phyloP scores from a whole-genome alignment of 106 monocot species.

The Dioscorea alata region DNA sequence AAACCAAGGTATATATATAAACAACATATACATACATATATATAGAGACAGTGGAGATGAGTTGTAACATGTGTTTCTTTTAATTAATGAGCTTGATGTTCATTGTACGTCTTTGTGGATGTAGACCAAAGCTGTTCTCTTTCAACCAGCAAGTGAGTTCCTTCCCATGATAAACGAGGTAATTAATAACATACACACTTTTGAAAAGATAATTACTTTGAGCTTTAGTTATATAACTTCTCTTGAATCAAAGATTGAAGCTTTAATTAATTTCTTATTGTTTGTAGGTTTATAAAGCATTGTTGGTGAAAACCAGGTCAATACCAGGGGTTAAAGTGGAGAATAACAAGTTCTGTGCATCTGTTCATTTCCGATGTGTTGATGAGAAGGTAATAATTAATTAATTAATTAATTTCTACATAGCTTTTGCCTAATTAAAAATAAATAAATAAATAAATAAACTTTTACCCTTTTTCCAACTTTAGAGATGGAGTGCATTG shows the following conservation, averaged over 20 bases:
- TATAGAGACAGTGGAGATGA: too few relatives aligned
- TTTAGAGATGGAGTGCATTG: constrained; percentile 53
- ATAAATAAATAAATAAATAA: background rate
- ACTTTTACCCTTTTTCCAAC: background rate
- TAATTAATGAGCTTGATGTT: background rate
- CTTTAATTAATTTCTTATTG: background rate
- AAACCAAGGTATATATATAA: constrained; percentile 2
- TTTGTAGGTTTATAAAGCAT: constrained; percentile 38
- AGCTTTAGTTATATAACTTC: background rate
- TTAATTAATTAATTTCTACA: too few relatives aligned
- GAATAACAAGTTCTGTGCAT: constrained; percentile 80
- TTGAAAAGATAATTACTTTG: too few relatives aligned
- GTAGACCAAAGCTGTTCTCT: constrained; percentile 25
- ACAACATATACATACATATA: background rate
- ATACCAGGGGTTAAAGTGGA: constrained; percentile 55
- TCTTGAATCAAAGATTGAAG: background rate
- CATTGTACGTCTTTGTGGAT: background rate
- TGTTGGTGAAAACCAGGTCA: constrained; percentile 54
- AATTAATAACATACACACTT: too few relatives aligned
- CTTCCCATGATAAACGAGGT: constrained; percentile 41
- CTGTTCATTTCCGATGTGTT: constrained; percentile 77
- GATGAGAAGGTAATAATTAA: constrained; percentile 53
- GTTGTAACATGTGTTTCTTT: too few relatives aligned
- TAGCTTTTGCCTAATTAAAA: background rate
- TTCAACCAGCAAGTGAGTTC: constrained; percentile 52